Evolutionary conservation across 78 protist species (phyloP), one percentile per base, ranked within the genome.

Genomic region (Dictyostelium citrinum): DNA sequence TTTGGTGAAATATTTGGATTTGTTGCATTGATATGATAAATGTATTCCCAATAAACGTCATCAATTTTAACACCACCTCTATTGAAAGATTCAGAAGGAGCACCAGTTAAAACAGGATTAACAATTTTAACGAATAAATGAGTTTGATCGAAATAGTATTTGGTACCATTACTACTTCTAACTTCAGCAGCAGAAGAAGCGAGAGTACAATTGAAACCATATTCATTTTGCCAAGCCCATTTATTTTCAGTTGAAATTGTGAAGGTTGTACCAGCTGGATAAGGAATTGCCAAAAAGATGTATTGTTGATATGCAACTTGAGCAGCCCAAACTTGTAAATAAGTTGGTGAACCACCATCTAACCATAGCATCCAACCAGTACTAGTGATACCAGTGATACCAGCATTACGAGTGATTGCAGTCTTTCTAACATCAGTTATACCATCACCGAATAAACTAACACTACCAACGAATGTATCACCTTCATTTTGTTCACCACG

Each of bases 361-460:
- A 72, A 49, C 12, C 41, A 74, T n/a, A 84, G 3, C 41, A 55
- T 55, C 91, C 91, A 84, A 14, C 91, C 91, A 2, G 60, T 33
- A 39, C 60, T 74, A 8, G 60, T 22, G 5, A 84, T 24, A 84
- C 91, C 91, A 20, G 91, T 84, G 29, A 84, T 84, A 84, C 91
- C 91, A 6, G 51, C 82, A 39, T 84, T 84, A 2, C 41, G 12
- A 2, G 91, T 74, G 71, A 84, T n/a, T 8, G n/a, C 55, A 1
- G 70, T 55, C 3, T 79, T 39, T 16, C 83, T 24, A 29, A 24
- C 12, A 55, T 84, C 82, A 0, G 91, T 55, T 0, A 74, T 71
- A 16, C 91, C 82, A 55, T 49, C 7, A 11, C 82, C 82, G 58
- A 84, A 84, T 35, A 84, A 17, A 29, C 68, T 31, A 31, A 39